These are phyloP conservation scores for Nidula niveotomentosa DNA, from an alignment of 1,284 basidiomycete genomes.

Conservation along the genomic window DNA sequence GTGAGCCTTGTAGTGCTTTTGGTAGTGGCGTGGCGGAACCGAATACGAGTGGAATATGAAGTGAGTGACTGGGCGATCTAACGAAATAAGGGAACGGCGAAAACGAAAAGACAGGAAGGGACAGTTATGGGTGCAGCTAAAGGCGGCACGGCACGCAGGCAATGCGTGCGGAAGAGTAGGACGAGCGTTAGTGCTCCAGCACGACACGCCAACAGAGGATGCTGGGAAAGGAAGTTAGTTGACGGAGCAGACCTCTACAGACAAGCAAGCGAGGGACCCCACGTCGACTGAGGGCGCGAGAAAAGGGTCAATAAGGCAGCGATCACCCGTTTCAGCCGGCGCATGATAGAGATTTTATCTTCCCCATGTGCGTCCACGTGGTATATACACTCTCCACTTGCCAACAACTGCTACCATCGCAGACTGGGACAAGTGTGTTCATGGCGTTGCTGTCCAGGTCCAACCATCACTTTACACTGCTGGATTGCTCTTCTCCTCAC, in stretches of 20 bases:
- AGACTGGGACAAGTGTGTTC: too few relatives aligned
- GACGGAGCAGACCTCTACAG: too few relatives aligned
- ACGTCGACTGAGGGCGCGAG: neutral
- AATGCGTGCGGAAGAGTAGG: neutral
- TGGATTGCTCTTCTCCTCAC: neutral
- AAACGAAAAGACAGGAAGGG: neutral
- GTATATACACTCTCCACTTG: too few relatives aligned
- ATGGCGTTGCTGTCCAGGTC: too few relatives aligned
- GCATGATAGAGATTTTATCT: neutral
- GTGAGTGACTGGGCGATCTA: too few relatives aligned
- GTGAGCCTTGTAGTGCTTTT: too few relatives aligned
- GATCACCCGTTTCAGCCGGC: neutral
- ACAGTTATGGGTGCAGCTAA: neutral
- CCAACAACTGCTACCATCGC: too few relatives aligned
- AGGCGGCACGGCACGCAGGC: neutral
- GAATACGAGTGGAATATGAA: neutral
- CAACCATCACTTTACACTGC: neutral
- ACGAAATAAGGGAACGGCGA: conserved; percentile 1
- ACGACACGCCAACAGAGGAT: neutral
- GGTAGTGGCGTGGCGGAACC: neutral
- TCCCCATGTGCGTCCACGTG: neutral
- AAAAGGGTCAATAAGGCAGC: neutral
- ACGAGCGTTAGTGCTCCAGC: neutral
- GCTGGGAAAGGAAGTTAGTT: neutral
- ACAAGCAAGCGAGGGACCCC: neutral